Conservation (phyloP, 352 stramenopile species). For the Pythium plurisporium region DNA sequence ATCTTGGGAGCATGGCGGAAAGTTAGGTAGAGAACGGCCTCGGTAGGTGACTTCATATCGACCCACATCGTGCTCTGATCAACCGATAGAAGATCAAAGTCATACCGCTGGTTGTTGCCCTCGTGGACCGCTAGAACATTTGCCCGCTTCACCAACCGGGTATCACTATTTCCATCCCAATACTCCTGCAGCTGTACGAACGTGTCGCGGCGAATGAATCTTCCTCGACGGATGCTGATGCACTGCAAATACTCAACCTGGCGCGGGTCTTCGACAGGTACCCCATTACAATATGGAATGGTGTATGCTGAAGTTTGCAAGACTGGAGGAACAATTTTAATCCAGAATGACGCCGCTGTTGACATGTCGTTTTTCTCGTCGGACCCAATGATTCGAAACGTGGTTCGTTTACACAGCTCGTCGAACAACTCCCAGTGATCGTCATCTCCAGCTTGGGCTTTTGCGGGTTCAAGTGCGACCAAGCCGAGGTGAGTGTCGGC, state of each 20-base stretch:
- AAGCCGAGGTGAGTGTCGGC: slow-evolving; percentile 7
- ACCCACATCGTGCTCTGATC: slow-evolving; percentile 15
- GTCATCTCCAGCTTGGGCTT: neutral
- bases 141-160: neutral
- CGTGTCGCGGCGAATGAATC: neutral
- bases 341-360: neutral
- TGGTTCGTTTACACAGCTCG: slow-evolving; percentile 4
- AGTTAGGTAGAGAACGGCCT: slow-evolving; percentile 15
- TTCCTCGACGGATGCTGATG: neutral
- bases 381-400: neutral
- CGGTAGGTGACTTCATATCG: neutral
- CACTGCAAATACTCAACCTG: neutral
- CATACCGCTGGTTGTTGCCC: neutral
- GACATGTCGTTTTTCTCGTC: neutral
- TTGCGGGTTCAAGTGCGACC: slow-evolving; percentile 1
- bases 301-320: neutral
- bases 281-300: neutral
- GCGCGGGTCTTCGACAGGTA: slow-evolving; percentile 3
- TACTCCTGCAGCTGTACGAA: slow-evolving; percentile 3
- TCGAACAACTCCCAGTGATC: slow-evolving; percentile 8
- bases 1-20: slow-evolving; percentile 16
- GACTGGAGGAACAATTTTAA: slow-evolving; percentile 4
- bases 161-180: neutral
- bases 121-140: slow-evolving; percentile 5
- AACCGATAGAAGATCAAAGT: slow-evolving; percentile 19